phyloP scores from a whole-genome alignment of 2,329 filamentous ascomycete genomes.

The Mollisiaceae sp. region DNA sequence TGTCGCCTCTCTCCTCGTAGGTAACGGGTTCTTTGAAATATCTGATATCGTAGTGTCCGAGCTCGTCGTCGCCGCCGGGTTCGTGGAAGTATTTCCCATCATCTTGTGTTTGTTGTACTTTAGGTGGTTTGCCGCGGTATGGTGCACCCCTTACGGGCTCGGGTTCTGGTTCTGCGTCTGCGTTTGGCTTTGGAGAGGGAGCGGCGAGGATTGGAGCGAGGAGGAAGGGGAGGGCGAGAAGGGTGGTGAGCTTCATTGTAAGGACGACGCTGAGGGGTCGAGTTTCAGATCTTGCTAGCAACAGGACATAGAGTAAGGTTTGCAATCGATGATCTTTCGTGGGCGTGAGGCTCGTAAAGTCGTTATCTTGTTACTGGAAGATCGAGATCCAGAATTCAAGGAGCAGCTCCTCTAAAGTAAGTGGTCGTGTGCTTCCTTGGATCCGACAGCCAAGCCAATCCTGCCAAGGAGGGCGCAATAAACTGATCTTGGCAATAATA shows the following conservation, averaged over 20 bases:
- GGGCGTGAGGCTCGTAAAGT: background rate
- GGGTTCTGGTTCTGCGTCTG: no score
- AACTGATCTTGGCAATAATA: conserved; percentile 18
- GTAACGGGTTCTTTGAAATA: conserved; percentile 69
- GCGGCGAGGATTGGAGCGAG: conserved; percentile 21
- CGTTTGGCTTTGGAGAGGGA: conserved; percentile 15
- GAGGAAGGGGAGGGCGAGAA: conserved; percentile 27
- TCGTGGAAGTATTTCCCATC: conserved; percentile 50
- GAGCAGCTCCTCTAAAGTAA: background rate
- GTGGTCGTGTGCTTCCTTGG: background rate
- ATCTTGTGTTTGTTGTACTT: background rate
- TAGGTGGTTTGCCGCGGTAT: background rate
- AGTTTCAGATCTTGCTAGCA: background rate
- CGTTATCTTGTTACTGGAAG: background rate
- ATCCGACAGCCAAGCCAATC: background rate
- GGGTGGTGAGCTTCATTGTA: conserved; percentile 26
- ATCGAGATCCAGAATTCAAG: background rate
- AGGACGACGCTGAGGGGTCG: conserved; percentile 1
- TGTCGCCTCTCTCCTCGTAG: conserved; percentile 69
- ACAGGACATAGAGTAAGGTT: background rate
- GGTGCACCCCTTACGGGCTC: background rate
- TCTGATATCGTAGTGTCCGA: conserved; percentile 76
- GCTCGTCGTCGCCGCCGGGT: conserved; percentile 61
- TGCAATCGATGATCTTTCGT: background rate
- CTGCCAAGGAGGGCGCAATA: conserved; percentile 20